These are phyloP conservation scores for Chalciporus sp. DNA, from an alignment of 1,284 basidiomycete genomes.

Conservation along the genomic window DNA sequence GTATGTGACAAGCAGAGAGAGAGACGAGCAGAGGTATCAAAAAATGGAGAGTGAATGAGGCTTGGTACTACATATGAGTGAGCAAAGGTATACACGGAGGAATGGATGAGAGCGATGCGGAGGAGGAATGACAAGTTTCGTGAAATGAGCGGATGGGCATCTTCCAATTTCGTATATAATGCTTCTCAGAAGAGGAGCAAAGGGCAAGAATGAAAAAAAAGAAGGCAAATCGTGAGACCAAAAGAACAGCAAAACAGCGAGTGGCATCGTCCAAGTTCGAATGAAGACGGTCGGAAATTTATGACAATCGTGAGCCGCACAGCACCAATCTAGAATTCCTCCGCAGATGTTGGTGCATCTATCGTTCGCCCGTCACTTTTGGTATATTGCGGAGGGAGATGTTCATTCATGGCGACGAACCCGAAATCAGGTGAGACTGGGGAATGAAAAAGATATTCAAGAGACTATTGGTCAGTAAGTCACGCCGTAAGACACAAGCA, in stretches of 20 bases:
- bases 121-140: constrained; percentile 38
- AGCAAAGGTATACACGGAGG: constrained; percentile 36
- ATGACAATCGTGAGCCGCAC: constrained; percentile 28
- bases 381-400: constrained; percentile 65
- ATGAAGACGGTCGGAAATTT: constrained; percentile 35
- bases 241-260: constrained; percentile 23
- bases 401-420: constrained; percentile 75
- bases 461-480: constrained; percentile 37
- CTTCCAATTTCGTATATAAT: constrained; percentile 39
- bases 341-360: constrained; percentile 27
- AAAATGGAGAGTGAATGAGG: constrained; percentile 35
- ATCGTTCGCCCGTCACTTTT: constrained; percentile 59
- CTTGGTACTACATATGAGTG: constrained; percentile 41
- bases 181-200: constrained; percentile 29
- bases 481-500: constrained; percentile 29
- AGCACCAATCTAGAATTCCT: constrained; percentile 34
- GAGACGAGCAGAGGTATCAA: constrained; percentile 34
- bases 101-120: constrained; percentile 41
- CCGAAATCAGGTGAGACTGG: constrained; percentile 84
- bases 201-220: constrained; percentile 26
- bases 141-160: constrained; percentile 37
- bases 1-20: constrained; percentile 34
- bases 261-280: constrained; percentile 37
- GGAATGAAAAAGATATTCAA: constrained; percentile 23
- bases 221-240: constrained; percentile 33